Evolutionary conservation across 345 rosid genomes (phyloP).

Genomic region (Erodium maritimum): DNA sequence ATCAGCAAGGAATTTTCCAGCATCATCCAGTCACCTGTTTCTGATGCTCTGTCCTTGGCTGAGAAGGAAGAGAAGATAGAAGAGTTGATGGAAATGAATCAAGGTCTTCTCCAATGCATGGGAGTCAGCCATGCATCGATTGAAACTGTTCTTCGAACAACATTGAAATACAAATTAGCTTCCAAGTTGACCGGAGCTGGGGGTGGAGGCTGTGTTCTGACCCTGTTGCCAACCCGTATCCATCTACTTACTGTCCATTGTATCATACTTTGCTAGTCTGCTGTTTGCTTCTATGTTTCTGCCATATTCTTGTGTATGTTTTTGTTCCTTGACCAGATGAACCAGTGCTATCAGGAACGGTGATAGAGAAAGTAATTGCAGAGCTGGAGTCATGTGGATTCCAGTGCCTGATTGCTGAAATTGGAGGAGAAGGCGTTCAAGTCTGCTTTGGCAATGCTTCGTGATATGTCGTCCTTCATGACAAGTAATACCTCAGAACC

Average conservation of each 20-base stretch:
- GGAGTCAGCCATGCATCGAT: conserved; percentile 87
- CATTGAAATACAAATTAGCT: conserved; percentile 63
- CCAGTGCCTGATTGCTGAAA: conserved; percentile 64
- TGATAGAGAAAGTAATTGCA: conserved; percentile 45
- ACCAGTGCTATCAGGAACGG: conserved; percentile 39
- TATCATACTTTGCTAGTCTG: background rate
- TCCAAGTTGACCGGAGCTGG: conserved; percentile 97
- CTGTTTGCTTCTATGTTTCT: background rate
- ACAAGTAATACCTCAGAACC: no score
- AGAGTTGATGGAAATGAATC: conserved; percentile 92
- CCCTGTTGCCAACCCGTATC: conserved; percentile 79
- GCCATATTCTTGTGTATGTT: background rate
- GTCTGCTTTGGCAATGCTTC: conserved; percentile 31
- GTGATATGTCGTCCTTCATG: conserved; percentile 8
- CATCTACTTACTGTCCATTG: conserved; percentile 10
- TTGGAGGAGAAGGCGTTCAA: conserved; percentile 75
- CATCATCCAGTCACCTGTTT: conserved; percentile 42
- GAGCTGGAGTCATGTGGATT: conserved; percentile 75
- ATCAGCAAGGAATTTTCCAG: conserved; percentile 60
- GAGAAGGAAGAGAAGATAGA: conserved; percentile 58
- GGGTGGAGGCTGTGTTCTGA: conserved; percentile 89
- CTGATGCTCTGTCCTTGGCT: conserved; percentile 35
- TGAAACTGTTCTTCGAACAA: conserved; percentile 62
- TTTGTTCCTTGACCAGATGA: conserved; percentile 34
- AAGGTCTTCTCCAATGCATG: conserved; percentile 80